A percentile compares a stretch with the other conserved stretches of the same genome.
Evolutionary conservation across 1,284 basidiomycete species (phyloP).

Genomic region (Microbotryum intermedium): DNA sequence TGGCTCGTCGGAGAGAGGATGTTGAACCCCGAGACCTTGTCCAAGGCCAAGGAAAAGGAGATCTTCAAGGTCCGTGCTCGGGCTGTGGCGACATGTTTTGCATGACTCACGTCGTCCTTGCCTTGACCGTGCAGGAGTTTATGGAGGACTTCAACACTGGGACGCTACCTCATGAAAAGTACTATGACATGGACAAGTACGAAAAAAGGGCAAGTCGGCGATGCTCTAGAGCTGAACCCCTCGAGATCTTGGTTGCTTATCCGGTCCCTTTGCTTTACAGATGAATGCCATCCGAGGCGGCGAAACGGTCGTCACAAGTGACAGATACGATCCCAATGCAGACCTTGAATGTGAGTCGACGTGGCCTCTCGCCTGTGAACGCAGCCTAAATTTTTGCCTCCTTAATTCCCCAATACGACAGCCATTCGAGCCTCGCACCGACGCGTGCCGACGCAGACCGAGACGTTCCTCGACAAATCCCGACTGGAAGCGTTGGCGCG

Average conservation of each 20-base stretch:
- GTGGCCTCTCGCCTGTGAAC: not conserved
- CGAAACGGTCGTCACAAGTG: constrained; percentile 56
- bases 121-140: constrained; percentile 24
- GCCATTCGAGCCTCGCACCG: constrained; percentile 46
- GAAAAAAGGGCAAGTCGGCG: not conserved
- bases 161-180: constrained; percentile 68
- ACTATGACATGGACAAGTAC: constrained; percentile 74
- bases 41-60: constrained; percentile 72
- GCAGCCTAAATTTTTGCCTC: not conserved
- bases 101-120: not conserved
- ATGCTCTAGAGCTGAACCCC: not conserved
- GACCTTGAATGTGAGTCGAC: constrained; percentile 51
- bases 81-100: not conserved
- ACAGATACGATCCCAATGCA: constrained; percentile 61
- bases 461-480: constrained; percentile 64
- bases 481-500: constrained; percentile 67
- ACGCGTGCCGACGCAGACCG: constrained; percentile 51
- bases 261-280: constrained; percentile 37
- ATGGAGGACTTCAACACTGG: constrained; percentile 82
- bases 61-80: constrained; percentile 48
- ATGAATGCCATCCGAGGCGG: constrained; percentile 73
- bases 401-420: not conserved
- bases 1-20: constrained; percentile 81
- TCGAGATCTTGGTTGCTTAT: not conserved
- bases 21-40: constrained; percentile 73